Evolutionary conservation across 2,329 filamentous ascomycete species (phyloP), one percentile per base, ranked within the genome.

Genomic region (Ramularia collo-cygni): DNA sequence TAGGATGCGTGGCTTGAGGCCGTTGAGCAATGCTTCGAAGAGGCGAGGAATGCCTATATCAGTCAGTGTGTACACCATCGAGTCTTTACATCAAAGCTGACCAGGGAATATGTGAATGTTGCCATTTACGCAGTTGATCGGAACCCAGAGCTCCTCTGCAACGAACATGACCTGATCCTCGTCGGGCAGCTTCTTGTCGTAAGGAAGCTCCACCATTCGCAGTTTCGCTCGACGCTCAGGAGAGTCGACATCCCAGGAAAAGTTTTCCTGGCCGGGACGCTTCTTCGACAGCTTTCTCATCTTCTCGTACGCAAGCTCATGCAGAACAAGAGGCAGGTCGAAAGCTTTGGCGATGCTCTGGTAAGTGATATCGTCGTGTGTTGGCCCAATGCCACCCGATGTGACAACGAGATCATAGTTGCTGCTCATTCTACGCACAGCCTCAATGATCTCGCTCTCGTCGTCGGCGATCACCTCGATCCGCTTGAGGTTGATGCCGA

Each of bases 311-410:
- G 89, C 81, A 42, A 78, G 76, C 30, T 85, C 68, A 68, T 96
- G 86, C 18, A 94, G 74, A 51, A 81, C 75, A 13, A 96, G 70
- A 10, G 81, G 76, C 6, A 95, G 71, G 30, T 71, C 67, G 62
- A 95, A 96, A 6, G 89, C 92, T 61, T 87, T 88, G 49, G 86
- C 89, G 61, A 98, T 93, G 28, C 87, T 90, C 58, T 85, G 74
- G 67, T 98, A 98, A 17, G 92, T 96, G 53, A 96, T 96, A 61
- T 98, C 92, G 64, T 98, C 92, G 69, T 96, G 90, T 40, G 90
- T 96, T 50, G 92, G 92, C 8, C 90, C 21, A 58, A 98, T 96
- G 19, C 92, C 90, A 51, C 92, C 90, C 54, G 85, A 92, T 5
- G 92, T 96, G 4, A 96, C 86, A 32, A 98, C 85, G 61, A 96